phyloP scores from a whole-genome alignment of 768 basidiomycete genomes.

The Phylloporus sp. region DNA sequence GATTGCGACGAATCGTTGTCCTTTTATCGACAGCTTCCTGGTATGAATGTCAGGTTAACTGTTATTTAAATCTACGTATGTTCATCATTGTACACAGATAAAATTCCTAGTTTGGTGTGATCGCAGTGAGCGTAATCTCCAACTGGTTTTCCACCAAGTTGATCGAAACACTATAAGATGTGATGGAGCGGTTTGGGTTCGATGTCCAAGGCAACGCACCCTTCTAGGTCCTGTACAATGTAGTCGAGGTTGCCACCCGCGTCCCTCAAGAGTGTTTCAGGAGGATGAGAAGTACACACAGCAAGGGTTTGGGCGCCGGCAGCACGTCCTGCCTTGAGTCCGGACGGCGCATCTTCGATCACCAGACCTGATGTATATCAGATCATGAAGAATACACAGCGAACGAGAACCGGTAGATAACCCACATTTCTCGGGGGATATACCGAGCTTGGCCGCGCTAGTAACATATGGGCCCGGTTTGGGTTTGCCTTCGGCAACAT shows the following conservation, averaged over 20 bases:
- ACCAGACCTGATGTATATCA: conserved; percentile 58
- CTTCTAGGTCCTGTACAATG: conserved; percentile 63
- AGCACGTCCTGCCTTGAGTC: conserved; percentile 66
- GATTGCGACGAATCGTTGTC: background rate
- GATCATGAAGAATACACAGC: background rate
- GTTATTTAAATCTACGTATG: background rate
- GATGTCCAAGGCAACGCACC: conserved; percentile 37
- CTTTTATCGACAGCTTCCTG: background rate
- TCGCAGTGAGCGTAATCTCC: conserved; percentile 15
- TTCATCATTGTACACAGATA: background rate
- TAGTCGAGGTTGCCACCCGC: conserved; percentile 44
- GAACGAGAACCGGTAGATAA: background rate
- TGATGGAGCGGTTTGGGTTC: background rate
- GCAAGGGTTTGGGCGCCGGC: conserved; percentile 75
- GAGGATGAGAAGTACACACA: conserved; percentile 75
- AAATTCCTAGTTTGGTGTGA: conserved; percentile 11
- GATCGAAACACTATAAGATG: conserved; percentile 17
- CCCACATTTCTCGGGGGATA: conserved; percentile 55
- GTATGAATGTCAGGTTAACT: background rate
- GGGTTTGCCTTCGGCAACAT: conserved; percentile 71
- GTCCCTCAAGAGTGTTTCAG: conserved; percentile 46
- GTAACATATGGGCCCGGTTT: conserved; percentile 82
- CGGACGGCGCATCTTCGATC: conserved; percentile 86
- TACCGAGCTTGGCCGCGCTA: conserved; percentile 55
- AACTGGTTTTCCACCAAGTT: conserved; percentile 17